phyloP scores from a whole-genome alignment of 495 filamentous ascomycete species.

The Parachaetomium inaequale region DNA sequence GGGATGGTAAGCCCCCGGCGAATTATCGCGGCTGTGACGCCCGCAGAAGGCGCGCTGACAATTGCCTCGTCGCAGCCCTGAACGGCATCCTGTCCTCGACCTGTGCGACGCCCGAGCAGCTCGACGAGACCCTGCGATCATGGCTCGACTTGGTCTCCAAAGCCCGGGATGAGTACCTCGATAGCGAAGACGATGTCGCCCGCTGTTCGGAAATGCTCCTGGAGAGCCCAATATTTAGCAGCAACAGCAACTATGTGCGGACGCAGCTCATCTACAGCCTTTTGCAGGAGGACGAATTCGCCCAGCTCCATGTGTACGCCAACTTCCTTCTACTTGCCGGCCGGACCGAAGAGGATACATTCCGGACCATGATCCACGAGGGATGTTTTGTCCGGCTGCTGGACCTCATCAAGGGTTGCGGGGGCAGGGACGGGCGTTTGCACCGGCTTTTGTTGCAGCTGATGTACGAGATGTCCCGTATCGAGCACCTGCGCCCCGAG shows the following conservation, averaged over 20 bases:
- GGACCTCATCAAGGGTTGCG: slow-evolving; percentile 68
- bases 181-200: slow-evolving; percentile 80
- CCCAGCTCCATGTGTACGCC: slow-evolving; percentile 72
- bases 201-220: slow-evolving; percentile 80
- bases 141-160: slow-evolving; percentile 76
- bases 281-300: slow-evolving; percentile 82
- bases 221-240: slow-evolving; percentile 66
- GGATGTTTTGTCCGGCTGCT: slow-evolving; percentile 78
- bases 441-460: slow-evolving; percentile 82
- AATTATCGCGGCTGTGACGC: background rate
- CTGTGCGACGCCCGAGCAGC: slow-evolving; percentile 69
- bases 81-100: slow-evolving; percentile 69
- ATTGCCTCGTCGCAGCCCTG: slow-evolving; percentile 57
- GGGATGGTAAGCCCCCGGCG: slow-evolving; percentile 64
- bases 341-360: slow-evolving; percentile 67
- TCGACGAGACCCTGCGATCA: slow-evolving; percentile 81
- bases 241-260: slow-evolving; percentile 81
- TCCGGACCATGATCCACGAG: slow-evolving; percentile 83
- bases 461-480: slow-evolving; percentile 94
- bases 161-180: slow-evolving; percentile 77
- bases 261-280: slow-evolving; percentile 89
- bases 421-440: slow-evolving; percentile 61
- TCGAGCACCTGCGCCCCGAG: slow-evolving; percentile 73
- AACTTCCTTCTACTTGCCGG: slow-evolving; percentile 92
- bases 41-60: background rate